These are phyloP conservation scores for Umbelopsis sp. DNA, from an alignment of 192 early-diverging fungal genomes.

Conservation along the genomic window DNA sequence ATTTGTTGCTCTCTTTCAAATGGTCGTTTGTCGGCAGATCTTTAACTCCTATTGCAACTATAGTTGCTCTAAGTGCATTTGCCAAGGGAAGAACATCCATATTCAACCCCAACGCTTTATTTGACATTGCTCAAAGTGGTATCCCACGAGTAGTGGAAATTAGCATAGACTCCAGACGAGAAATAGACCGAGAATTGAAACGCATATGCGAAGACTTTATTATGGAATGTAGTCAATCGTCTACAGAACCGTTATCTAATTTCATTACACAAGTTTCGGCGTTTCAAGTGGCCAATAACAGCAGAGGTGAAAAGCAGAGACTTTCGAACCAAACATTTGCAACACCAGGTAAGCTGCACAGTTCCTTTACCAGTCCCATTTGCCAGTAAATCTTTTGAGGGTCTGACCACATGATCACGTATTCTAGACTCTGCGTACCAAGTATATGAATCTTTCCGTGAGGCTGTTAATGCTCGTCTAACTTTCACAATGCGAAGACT, in stretches of 20 bases:
- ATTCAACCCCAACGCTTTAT: constrained; percentile 32
- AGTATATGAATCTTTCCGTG: constrained; percentile 53
- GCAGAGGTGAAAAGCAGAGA: not conserved
- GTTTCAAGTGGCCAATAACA: constrained; percentile 8
- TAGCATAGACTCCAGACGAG: constrained; percentile 47
- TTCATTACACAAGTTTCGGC: constrained; percentile 67
- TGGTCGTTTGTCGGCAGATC: not conserved
- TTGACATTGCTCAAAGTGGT: constrained; percentile 30
- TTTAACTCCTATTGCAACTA: not conserved
- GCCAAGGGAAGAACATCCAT: constrained; percentile 19
- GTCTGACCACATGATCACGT: not conserved
- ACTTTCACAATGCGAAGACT: constrained; percentile 57
- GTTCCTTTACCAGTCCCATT: not conserved
- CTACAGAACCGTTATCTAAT: constrained; percentile 61
- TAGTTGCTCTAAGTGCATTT: not conserved
- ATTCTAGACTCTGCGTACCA: constrained; percentile 30
- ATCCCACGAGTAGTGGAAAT: constrained; percentile 32
- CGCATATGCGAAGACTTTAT: constrained; percentile 79
- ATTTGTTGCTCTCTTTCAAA: not conserved
- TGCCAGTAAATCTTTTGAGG: not conserved
- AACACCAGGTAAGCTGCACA: not conserved
- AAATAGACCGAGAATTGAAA: constrained; percentile 71
- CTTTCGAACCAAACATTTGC: constrained; percentile 15
- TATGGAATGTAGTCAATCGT: constrained; percentile 60
- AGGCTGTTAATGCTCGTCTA: constrained; percentile 51